Conservation (phyloP, 768 basidiomycete genomes). For the Phanerochaete sordida region DNA sequence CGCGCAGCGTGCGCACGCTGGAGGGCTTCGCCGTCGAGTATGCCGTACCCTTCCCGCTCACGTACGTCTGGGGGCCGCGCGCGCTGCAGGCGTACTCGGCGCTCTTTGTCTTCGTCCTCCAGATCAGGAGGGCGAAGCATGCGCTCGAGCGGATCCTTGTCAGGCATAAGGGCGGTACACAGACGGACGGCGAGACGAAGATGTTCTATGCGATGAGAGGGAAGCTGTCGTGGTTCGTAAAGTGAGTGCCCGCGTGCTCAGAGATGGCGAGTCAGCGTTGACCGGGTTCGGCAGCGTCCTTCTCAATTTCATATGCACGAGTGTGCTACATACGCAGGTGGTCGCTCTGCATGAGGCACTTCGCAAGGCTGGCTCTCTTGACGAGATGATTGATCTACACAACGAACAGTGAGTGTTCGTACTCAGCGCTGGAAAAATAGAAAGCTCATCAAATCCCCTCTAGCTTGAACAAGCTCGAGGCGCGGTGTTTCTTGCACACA, state of each 20-base stretch:
- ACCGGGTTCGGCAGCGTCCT: slow-evolving; percentile 41
- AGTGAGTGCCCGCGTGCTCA: slow-evolving; percentile 44
- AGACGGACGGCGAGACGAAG: slow-evolving; percentile 49
- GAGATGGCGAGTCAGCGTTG: not conserved
- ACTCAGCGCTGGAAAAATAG: not conserved
- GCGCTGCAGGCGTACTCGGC: slow-evolving; percentile 57
- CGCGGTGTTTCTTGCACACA: slow-evolving; percentile 59
- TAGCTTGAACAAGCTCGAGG: slow-evolving; percentile 59
- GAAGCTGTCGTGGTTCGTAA: slow-evolving; percentile 80
- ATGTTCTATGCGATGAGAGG: slow-evolving; percentile 74
- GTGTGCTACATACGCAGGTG: slow-evolving; percentile 68
- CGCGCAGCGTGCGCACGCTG: slow-evolving; percentile 57
- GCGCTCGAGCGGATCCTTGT: slow-evolving; percentile 69
- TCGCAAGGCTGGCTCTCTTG: slow-evolving; percentile 55
- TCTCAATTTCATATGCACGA: slow-evolving; percentile 68
- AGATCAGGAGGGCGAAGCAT: slow-evolving; percentile 69
- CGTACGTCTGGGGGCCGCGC: slow-evolving; percentile 67
- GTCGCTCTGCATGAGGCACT: slow-evolving; percentile 57
- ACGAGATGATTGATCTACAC: slow-evolving; percentile 72
- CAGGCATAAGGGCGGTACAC: slow-evolving; percentile 39
- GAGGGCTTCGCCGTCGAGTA: slow-evolving; percentile 75
- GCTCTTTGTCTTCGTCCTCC: slow-evolving; percentile 68
- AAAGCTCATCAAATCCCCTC: not conserved
- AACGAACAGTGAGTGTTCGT: slow-evolving; percentile 56
- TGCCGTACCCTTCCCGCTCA: slow-evolving; percentile 75